Evolutionary conservation across 148 eudicot genomes (phyloP).

Genomic region (Chenopodium quinoa): DNA sequence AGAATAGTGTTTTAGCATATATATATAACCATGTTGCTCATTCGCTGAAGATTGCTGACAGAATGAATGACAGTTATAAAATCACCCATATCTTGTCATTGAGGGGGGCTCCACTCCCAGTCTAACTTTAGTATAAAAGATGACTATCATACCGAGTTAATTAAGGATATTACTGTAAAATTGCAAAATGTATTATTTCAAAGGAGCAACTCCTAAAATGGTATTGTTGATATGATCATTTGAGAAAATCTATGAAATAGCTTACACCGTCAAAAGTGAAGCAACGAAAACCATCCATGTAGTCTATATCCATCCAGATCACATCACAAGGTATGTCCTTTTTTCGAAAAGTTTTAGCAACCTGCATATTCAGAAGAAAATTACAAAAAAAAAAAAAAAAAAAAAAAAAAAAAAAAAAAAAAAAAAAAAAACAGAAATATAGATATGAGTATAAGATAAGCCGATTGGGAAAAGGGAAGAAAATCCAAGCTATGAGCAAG

Average conservation of each 20-base stretch:
- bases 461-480: neutral
- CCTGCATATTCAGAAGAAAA: constrained; percentile 44
- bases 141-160: constrained; percentile 5
- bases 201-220: neutral
- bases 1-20: neutral
- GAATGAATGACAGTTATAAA: neutral
- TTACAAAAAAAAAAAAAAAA: neutral
- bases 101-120: neutral
- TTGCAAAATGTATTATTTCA: neutral
- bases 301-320: constrained; percentile 99
- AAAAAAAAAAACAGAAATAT: neutral
- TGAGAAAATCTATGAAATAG: neutral
- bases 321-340: constrained; percentile 97
- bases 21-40: neutral
- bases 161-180: neutral
- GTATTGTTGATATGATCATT: neutral
- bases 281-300: constrained; percentile 98
- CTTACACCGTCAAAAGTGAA: constrained; percentile 86
- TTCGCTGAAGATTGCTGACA: neutral
- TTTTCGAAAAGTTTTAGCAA: constrained; percentile 75
- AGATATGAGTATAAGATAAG: too few species aligned
- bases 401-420: neutral
- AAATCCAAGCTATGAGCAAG: neutral
- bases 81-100: constrained; percentile 6
- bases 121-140: constrained; percentile 3